A percentile compares a stretch with the other conserved stretches of the same genome.
These are phyloP conservation scores for Cytospora mali DNA, from an alignment of 2,329 filamentous ascomycete species.

Conservation along the genomic window DNA sequence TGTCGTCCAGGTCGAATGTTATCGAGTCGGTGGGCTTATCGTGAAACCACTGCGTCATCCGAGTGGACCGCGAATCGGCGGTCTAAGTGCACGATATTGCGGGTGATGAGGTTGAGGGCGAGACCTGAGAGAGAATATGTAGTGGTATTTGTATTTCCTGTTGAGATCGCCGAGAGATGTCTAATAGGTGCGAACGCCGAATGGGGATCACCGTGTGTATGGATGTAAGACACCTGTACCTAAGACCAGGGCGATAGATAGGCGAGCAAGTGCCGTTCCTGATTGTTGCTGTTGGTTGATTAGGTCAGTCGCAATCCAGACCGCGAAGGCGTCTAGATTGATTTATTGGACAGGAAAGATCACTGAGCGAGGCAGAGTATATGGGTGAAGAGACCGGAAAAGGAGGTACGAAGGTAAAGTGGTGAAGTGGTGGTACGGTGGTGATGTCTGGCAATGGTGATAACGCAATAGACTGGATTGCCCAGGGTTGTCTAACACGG, in stretches of 20 bases:
- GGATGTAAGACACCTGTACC: slow-evolving; percentile 1
- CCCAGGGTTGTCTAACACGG: slow-evolving; percentile 15
- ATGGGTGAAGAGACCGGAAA: background rate
- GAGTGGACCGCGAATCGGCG: slow-evolving; percentile 17
- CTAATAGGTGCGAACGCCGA: background rate
- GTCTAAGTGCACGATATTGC: slow-evolving; percentile 1
- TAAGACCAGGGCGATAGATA: slow-evolving; percentile 7
- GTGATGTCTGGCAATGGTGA: slow-evolving; percentile 18
- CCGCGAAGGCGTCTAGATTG: slow-evolving; percentile 20
- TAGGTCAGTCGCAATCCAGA: slow-evolving; percentile 19
- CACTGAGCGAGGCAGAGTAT: background rate
- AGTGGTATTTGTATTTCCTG: background rate
- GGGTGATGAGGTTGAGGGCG: background rate
- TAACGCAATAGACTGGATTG: slow-evolving; percentile 20
- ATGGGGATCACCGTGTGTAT: background rate
- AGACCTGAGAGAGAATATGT: background rate
- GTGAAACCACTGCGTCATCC: slow-evolving; percentile 28
- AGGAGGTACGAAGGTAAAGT: background rate
- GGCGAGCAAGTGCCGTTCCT: slow-evolving; percentile 4
- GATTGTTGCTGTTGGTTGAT: slow-evolving; percentile 11
- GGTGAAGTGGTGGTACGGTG: slow-evolving; percentile 10
- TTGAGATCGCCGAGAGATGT: background rate
- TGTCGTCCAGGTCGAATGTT: slow-evolving; percentile 20
- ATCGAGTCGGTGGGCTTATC: slow-evolving; percentile 26
- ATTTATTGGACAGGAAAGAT: slow-evolving; percentile 12